These are phyloP conservation scores for Candida mesenterica DNA, from an alignment of 1,139 yeast species.

Conservation along the genomic window DNA sequence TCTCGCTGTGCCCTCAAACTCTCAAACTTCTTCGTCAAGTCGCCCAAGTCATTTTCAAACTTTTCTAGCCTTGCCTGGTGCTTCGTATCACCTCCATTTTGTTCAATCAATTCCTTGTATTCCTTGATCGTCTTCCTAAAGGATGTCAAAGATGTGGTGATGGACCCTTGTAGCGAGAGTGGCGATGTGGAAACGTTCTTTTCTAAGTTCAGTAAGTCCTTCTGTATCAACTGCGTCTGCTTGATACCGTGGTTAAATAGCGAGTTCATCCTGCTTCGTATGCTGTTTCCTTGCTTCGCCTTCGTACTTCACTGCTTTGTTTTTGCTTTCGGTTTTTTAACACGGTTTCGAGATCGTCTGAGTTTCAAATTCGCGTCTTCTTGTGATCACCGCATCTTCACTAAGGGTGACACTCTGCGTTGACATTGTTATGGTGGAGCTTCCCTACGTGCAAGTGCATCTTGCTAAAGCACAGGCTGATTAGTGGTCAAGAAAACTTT, in stretches of 20 bases:
- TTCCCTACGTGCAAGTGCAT: too few species aligned
- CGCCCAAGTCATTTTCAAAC: conserved; percentile 59
- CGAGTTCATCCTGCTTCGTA: conserved; percentile 53
- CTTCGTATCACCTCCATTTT: conserved; percentile 59
- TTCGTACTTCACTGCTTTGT: too few species aligned
- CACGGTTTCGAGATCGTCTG: conserved; percentile 1
- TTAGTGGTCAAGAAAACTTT: too few species aligned
- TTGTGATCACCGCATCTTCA: too few species aligned
- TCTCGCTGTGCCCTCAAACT: conserved; percentile 66
- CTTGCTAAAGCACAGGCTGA: too few species aligned
- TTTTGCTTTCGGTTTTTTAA: conserved; percentile 2
- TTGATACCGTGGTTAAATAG: conserved; percentile 86
- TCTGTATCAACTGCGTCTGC: conserved; percentile 70
- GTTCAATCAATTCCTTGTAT: conserved; percentile 62
- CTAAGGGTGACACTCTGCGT: too few species aligned
- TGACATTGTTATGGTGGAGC: too few species aligned
- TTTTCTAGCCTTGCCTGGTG: conserved; percentile 61
- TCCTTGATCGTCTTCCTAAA: conserved; percentile 76
- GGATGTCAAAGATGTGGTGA: conserved; percentile 77
- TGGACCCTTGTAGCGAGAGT: conserved; percentile 74
- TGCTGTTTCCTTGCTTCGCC: neutral
- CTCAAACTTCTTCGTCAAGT: conserved; percentile 58
- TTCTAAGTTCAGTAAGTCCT: conserved; percentile 69
- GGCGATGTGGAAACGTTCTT: conserved; percentile 67
- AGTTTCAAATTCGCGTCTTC: too few species aligned